A percentile compares a stretch with the other conserved stretches of the same genome.
These are phyloP conservation scores for Dicorynia guianensis DNA, from an alignment of 306 rosid species.

Conservation along the genomic window DNA sequence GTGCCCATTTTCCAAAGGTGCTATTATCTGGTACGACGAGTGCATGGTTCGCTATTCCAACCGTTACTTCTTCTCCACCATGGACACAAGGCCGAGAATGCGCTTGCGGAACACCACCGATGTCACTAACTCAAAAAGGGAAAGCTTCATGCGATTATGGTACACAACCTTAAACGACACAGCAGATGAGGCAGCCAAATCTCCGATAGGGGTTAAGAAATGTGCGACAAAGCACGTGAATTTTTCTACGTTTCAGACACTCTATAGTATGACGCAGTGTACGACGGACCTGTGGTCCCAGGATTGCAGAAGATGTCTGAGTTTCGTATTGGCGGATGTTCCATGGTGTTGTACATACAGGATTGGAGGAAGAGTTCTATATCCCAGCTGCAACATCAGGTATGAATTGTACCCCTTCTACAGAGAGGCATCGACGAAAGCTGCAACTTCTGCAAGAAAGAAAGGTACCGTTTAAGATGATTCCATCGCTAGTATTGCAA, in stretches of 20 bases:
- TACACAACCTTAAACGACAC: slow-evolving; percentile 25
- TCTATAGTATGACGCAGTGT: slow-evolving; percentile 46
- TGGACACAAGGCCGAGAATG: slow-evolving; percentile 33
- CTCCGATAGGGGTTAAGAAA: slow-evolving; percentile 28
- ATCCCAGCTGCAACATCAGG: slow-evolving; percentile 43
- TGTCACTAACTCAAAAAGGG: not conserved
- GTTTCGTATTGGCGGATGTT: slow-evolving; percentile 29
- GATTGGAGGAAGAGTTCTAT: slow-evolving; percentile 40
- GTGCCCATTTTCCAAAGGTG: slow-evolving; percentile 30
- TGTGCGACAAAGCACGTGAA: slow-evolving; percentile 26
- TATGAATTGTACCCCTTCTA: slow-evolving; percentile 48
- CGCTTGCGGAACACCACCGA: slow-evolving; percentile 34
- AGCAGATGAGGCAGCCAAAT: slow-evolving; percentile 25
- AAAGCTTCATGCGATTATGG: slow-evolving; percentile 31
- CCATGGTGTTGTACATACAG: slow-evolving; percentile 41
- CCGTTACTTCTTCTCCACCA: slow-evolving; percentile 30
- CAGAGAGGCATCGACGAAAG: not conserved
- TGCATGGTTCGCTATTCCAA: slow-evolving; percentile 44
- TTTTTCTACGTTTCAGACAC: slow-evolving; percentile 29
- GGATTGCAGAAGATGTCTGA: slow-evolving; percentile 38
- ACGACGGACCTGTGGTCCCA: slow-evolving; percentile 31
- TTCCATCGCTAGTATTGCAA: not conserved
- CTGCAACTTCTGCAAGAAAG: not conserved
- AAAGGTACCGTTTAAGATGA: slow-evolving; percentile 6
- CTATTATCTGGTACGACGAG: slow-evolving; percentile 42